Evolutionary conservation across 1,284 basidiomycete genomes (phyloP).

Genomic region (Ganoderma multipileum): DNA sequence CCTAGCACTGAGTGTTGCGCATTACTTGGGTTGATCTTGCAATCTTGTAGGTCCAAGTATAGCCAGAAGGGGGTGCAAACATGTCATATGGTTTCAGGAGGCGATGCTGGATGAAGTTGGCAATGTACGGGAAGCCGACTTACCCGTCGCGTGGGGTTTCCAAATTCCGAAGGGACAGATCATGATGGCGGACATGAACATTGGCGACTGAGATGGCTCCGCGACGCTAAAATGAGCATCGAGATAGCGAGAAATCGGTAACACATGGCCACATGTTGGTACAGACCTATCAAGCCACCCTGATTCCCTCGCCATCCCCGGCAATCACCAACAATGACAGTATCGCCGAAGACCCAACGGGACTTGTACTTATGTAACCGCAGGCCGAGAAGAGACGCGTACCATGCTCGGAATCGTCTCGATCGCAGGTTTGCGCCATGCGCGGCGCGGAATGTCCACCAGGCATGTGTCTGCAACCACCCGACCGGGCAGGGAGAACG

Average conservation of each 20-base stretch:
- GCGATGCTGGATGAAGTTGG: background rate
- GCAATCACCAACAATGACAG: conserved; percentile 5
- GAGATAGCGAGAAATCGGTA: background rate
- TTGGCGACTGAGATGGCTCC: background rate
- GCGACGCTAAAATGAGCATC: background rate
- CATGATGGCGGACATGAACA: background rate
- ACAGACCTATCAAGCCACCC: background rate
- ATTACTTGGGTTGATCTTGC: background rate
- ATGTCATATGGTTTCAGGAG: conserved; percentile 1
- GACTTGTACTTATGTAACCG: background rate
- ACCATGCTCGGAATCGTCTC: background rate
- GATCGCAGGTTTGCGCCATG: background rate
- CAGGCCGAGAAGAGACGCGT: background rate
- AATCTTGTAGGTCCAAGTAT: conserved; percentile 19
- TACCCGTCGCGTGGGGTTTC: background rate
- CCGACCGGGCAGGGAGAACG: background rate
- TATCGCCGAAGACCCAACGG: background rate
- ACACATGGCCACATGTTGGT: conserved; percentile 3
- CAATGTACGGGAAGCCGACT: background rate
- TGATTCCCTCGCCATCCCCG: background rate
- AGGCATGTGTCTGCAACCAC: background rate
- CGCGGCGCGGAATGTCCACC: background rate
- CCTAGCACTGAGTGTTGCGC: background rate
- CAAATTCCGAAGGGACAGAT: background rate
- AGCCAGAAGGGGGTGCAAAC: background rate